Percentiles rank a stretch among this genome's conserved stretches.
Conservation (phyloP, 495 filamentous ascomycete species). For the Xylaria bambusicola region DNA sequence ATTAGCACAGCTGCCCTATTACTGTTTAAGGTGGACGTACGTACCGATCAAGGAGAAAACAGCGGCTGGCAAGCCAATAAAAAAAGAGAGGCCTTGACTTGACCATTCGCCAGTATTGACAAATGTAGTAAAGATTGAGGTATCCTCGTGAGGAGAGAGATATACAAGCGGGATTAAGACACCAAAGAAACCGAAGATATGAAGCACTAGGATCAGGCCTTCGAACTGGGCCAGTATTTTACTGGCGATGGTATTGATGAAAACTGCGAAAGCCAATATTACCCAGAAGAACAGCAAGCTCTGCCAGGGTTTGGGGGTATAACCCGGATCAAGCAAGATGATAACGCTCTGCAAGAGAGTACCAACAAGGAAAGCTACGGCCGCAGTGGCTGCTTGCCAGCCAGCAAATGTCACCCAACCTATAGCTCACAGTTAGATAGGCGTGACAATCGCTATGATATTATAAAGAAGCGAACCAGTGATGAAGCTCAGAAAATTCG, state of each 20-base stretch:
- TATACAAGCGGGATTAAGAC: conserved; percentile 49
- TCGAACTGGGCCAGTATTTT: conserved; percentile 38
- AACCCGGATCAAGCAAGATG: conserved; percentile 38
- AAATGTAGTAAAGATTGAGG: conserved; percentile 37
- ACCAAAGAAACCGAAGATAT: conserved; percentile 50
- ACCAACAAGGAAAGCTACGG: conserved; percentile 44
- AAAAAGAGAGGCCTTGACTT: conserved; percentile 33
- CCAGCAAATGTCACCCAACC: conserved; percentile 51
- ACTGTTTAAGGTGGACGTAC: not conserved
- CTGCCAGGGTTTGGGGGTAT: conserved; percentile 44
- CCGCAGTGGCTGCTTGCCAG: conserved; percentile 47
- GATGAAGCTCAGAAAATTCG: not conserved
- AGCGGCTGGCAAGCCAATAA: conserved; percentile 25
- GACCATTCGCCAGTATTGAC: conserved; percentile 45
- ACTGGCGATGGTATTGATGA: conserved; percentile 45
- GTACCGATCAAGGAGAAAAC: conserved; percentile 5
- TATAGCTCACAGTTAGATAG: conserved; percentile 6
- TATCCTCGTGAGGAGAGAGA: conserved; percentile 38
- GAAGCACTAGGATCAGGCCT: conserved; percentile 43
- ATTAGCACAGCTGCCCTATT: no score
- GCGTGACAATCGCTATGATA: no score
- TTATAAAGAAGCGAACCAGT: not conserved
- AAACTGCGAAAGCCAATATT: conserved; percentile 37
- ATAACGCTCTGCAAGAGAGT: conserved; percentile 47
- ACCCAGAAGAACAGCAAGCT: conserved; percentile 49